Conservation (phyloP, 2,329 filamentous ascomycete genomes). For the Alternaria gaisen region DNA sequence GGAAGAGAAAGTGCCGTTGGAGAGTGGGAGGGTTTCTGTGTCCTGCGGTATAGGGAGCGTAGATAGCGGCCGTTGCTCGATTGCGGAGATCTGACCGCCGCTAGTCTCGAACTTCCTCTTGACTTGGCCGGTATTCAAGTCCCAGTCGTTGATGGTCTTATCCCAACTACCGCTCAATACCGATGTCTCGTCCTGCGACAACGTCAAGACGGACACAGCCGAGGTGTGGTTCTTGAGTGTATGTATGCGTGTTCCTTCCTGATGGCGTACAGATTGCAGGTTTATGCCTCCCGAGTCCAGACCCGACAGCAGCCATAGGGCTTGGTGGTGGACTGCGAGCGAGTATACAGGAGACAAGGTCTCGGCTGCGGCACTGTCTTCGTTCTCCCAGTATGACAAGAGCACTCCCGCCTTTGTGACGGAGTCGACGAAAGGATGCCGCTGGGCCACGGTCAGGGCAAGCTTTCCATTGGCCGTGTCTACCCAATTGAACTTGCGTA, state of each 20-base stretch:
- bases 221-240: constrained; percentile 85
- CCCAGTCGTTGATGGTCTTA: constrained; percentile 93
- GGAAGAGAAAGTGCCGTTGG: constrained; percentile 76
- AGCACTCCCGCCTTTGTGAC: constrained; percentile 94
- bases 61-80: constrained; percentile 83
- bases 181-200: constrained; percentile 85
- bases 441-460: constrained; percentile 90
- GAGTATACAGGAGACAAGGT: constrained; percentile 90
- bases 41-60: constrained; percentile 79
- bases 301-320: constrained; percentile 89
- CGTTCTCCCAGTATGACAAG: constrained; percentile 98
- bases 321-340: constrained; percentile 87
- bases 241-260: constrained; percentile 89
- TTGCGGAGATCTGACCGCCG: constrained; percentile 83
- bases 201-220: constrained; percentile 84
- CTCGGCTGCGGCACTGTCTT: constrained; percentile 73
- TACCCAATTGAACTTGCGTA: constrained; percentile 94
- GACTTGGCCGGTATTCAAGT: constrained; percentile 83
- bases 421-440: constrained; percentile 96
- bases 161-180: constrained; percentile 96
- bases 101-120: constrained; percentile 79
- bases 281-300: constrained; percentile 93
- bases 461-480: constrained; percentile 95
- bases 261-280: constrained; percentile 89
- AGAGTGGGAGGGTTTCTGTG: constrained; percentile 62